These are phyloP conservation scores for Ottelia alismoides DNA, from an alignment of 106 monocot species.

Conservation along the genomic window DNA sequence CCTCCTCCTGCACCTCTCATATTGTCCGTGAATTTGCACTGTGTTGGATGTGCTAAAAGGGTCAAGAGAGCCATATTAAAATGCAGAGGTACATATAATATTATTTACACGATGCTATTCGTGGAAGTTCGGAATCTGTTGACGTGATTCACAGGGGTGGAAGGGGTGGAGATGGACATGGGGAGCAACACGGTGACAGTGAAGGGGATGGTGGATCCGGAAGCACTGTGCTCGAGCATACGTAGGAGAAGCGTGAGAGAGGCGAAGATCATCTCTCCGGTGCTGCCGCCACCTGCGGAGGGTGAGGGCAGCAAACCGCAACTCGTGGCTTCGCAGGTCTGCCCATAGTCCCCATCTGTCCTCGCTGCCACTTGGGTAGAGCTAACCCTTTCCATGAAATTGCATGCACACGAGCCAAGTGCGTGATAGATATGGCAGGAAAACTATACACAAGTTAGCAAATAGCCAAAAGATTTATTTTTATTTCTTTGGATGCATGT, in stretches of 20 bases:
- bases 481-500: background rate
- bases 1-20: constrained; percentile 46
- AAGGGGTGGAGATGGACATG: constrained; percentile 75
- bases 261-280: constrained; percentile 45
- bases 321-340: constrained; percentile 28
- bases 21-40: constrained; percentile 55
- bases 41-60: constrained; percentile 31
- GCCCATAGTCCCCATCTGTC: background rate
- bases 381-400: background rate
- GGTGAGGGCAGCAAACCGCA: constrained; percentile 6
- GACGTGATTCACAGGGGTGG: constrained; percentile 68
- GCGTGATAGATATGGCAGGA: background rate
- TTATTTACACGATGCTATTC: too few relatives aligned
- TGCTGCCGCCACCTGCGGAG: constrained; percentile 13
- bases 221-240: constrained; percentile 43
- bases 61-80: constrained; percentile 15
- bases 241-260: constrained; percentile 47
- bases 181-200: constrained; percentile 47
- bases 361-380: background rate
- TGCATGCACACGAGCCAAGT: background rate
- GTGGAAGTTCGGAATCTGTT: too few relatives aligned
- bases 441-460: background rate
- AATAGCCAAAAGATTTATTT: background rate
- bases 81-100: constrained; percentile 13
- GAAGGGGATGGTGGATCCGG: constrained; percentile 69